Conservation (phyloP, 2,329 filamentous ascomycete species). For the Hyphodiscus sp. region DNA sequence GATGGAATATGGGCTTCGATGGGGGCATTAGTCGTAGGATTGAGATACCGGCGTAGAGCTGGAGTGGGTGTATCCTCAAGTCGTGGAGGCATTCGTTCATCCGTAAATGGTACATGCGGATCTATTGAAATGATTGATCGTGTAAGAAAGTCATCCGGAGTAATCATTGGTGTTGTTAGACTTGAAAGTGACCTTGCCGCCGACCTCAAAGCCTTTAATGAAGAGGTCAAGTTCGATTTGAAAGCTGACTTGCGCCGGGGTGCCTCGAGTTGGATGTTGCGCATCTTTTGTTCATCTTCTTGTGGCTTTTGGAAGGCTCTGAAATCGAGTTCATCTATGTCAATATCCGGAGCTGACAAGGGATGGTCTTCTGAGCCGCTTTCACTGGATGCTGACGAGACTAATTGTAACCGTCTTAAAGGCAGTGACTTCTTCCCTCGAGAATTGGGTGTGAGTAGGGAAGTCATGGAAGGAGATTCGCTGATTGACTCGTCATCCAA, state of each 20-base stretch:
- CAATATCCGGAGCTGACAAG: constrained; percentile 35
- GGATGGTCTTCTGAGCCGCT: constrained; percentile 41
- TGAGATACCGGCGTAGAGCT: constrained; percentile 60
- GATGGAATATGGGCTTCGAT: constrained; percentile 34
- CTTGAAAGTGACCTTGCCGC: constrained; percentile 58
- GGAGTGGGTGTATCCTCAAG: constrained; percentile 59
- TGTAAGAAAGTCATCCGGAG: constrained; percentile 60
- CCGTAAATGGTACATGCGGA: constrained; percentile 58
- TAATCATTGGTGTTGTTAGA: constrained; percentile 57
- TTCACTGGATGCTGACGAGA: constrained; percentile 49
- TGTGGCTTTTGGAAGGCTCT: constrained; percentile 35
- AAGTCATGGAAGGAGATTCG: constrained; percentile 26
- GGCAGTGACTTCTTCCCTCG: constrained; percentile 37
- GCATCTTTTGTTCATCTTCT: constrained; percentile 12
- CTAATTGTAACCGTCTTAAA: constrained; percentile 45
- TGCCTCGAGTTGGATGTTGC: constrained; percentile 4
- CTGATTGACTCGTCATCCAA: constrained; percentile 45
- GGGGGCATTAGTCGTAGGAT: constrained; percentile 50
- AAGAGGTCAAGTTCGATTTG: constrained; percentile 64
- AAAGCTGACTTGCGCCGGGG: constrained; percentile 40
- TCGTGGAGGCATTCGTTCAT: constrained; percentile 58
- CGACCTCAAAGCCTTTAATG: constrained; percentile 54
- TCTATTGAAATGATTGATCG: constrained; percentile 63
- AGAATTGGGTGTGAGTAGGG: constrained; percentile 24
- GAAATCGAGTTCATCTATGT: constrained; percentile 43